A percentile compares a stretch with the other conserved stretches of the same genome.
Conservation (phyloP, 2,329 filamentous ascomycete species). For the Chaetothyriales sp. region DNA sequence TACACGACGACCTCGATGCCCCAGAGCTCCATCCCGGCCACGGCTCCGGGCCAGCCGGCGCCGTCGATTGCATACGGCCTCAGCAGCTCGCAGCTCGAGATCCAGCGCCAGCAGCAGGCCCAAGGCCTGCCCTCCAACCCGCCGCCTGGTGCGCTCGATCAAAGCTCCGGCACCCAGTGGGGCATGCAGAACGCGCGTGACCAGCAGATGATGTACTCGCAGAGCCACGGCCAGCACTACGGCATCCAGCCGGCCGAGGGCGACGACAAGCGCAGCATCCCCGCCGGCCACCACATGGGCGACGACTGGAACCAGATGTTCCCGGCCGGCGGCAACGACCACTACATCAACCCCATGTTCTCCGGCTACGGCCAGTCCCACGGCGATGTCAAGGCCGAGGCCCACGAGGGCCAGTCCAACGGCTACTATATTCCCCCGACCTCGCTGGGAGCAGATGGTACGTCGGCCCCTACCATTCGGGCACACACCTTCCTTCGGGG, state of each 20-base stretch:
- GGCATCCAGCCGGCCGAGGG: conserved; percentile 14
- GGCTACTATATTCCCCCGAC: conserved; percentile 36
- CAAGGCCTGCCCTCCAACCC: conserved; percentile 15
- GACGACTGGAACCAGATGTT: conserved; percentile 67
- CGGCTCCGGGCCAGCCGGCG: conserved; percentile 11
- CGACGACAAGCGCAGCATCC: conserved; percentile 42
- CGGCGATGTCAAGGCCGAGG: conserved; percentile 41
- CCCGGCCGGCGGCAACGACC: conserved; percentile 55
- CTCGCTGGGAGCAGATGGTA: conserved; percentile 34
- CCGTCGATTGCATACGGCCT: conserved; percentile 14
- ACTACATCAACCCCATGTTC: conserved; percentile 50
- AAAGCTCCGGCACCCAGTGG: conserved; percentile 24
- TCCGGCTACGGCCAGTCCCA: conserved; percentile 57
- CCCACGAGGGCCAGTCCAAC: conserved; percentile 33
- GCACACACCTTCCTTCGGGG: conserved; percentile 31
- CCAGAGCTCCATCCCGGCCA: conserved; percentile 15
- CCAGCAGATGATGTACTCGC: conserved; percentile 22
- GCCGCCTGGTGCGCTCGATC: conserved; percentile 11
- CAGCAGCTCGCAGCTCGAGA: conserved; percentile 12
- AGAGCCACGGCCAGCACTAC: conserved; percentile 15
- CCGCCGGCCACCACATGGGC: conserved; percentile 39
- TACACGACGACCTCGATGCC: conserved; percentile 17
- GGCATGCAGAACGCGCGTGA: conserved; percentile 30
- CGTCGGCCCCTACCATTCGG: conserved; percentile 25
- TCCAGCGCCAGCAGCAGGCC: conserved; percentile 8